Conservation (phyloP, 176 grass and related monocot species). For the Juncus inflexus region DNA sequence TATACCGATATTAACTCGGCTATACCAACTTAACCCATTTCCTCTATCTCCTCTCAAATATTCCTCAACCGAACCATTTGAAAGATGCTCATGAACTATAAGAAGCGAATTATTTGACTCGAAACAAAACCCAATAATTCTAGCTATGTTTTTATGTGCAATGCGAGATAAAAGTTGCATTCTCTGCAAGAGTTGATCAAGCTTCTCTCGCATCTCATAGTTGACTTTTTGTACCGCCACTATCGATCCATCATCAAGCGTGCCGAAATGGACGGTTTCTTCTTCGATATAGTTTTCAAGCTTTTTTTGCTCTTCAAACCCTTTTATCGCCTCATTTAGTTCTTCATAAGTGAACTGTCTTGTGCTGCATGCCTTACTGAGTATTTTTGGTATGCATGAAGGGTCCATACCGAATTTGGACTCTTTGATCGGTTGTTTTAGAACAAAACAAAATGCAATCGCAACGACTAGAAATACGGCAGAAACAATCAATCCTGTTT, state of each 20-base stretch:
- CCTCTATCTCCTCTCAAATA: constrained; percentile 45
- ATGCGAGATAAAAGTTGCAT: constrained; percentile 62
- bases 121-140: constrained; percentile 78
- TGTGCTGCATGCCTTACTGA: constrained; percentile 51
- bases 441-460: constrained; percentile 56
- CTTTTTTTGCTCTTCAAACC: constrained; percentile 50
- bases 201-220: constrained; percentile 41
- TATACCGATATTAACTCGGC: constrained; percentile 66
- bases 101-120: constrained; percentile 52
- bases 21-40: constrained; percentile 64
- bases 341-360: constrained; percentile 83
- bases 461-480: constrained; percentile 53
- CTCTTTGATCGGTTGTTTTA: constrained; percentile 63
- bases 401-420: constrained; percentile 51
- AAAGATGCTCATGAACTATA: constrained; percentile 75
- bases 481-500: constrained; percentile 59
- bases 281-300: constrained; percentile 31
- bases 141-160: constrained; percentile 60
- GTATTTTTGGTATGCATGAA: constrained; percentile 77
- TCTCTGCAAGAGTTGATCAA: constrained; percentile 46
- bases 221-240: constrained; percentile 78
- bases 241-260: constrained; percentile 59
- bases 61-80: constrained; percentile 70
- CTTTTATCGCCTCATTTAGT: constrained; percentile 63
- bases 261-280: constrained; percentile 49